phyloP scores from a whole-genome alignment of 805 yeast species.

The Wickerhamiella qilinensis region DNA sequence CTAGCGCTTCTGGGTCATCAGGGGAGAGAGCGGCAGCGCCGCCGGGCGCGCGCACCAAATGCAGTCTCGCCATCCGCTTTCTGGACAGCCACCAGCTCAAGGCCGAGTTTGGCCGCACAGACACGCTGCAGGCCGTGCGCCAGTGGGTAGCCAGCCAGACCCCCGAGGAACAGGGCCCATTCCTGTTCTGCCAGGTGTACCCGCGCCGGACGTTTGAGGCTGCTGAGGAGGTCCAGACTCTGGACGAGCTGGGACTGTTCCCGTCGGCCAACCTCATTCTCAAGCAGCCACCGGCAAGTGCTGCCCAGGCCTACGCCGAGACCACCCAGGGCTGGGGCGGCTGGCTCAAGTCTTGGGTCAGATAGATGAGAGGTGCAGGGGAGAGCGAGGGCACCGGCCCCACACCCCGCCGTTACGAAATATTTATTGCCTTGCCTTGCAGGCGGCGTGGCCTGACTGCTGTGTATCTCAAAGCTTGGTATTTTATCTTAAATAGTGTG shows the following conservation, averaged over 20 bases:
- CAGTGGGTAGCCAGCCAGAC: constrained; percentile 42
- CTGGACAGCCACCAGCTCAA: constrained; percentile 49
- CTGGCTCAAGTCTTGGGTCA: no score
- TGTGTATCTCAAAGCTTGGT: no score
- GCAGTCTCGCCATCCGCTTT: constrained; percentile 43
- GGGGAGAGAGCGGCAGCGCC: no score
- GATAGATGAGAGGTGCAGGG: no score
- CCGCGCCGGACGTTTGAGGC: constrained; percentile 50
- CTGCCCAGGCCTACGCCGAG: not conserved
- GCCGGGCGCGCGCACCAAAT: constrained; percentile 11
- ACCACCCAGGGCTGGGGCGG: not conserved
- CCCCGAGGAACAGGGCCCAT: constrained; percentile 29
- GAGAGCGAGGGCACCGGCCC: no score
- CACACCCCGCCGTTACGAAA: no score
- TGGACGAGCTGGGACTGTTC: constrained; percentile 39
- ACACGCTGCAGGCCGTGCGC: constrained; percentile 42
- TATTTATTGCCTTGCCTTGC: no score
- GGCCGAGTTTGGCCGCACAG: constrained; percentile 30
- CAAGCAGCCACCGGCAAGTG: not conserved
- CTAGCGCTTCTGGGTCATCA: no score
- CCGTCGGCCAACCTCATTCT: constrained; percentile 59
- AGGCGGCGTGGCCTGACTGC: no score
- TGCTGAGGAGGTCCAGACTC: constrained; percentile 40
- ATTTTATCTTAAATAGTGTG: no score
- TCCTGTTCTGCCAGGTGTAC: constrained; percentile 34